These are phyloP conservation scores for Kwoniella newhampshirensis DNA, from an alignment of 768 basidiomycete genomes.

Conservation along the genomic window DNA sequence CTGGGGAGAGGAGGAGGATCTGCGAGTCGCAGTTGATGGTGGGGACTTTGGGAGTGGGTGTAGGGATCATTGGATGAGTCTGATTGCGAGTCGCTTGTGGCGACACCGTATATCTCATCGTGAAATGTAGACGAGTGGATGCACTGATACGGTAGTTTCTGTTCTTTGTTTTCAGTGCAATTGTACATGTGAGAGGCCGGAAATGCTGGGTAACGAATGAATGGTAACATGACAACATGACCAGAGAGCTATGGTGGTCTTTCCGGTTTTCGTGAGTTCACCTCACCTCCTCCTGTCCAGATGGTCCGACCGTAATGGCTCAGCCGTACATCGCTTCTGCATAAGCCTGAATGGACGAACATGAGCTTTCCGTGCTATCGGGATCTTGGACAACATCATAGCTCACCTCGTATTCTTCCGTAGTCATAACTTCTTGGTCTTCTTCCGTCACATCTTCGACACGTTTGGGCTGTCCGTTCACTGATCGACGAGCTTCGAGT, in stretches of 20 bases:
- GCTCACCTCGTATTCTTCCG: slow-evolving; percentile 76
- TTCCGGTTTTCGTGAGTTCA: too few relatives aligned
- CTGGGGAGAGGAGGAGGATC: slow-evolving; percentile 34
- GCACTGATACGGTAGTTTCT: too few relatives aligned
- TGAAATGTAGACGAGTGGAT: too few relatives aligned
- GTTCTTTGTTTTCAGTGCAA: too few relatives aligned
- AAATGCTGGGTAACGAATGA: too few relatives aligned
- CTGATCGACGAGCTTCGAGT: slow-evolving; percentile 44
- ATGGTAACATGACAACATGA: background rate
- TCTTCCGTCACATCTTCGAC: slow-evolving; percentile 86
- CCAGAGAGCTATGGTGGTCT: background rate
- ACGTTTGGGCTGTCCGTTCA: slow-evolving; percentile 70
- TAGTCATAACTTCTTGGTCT: slow-evolving; percentile 87
- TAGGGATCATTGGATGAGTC: slow-evolving; percentile 19
- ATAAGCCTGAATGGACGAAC: slow-evolving; percentile 9
- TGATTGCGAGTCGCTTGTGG: background rate
- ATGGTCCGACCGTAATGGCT: too few relatives aligned
- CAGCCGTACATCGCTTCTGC: slow-evolving; percentile 22
- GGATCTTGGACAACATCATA: background rate
- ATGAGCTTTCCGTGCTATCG: background rate
- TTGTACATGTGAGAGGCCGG: too few relatives aligned
- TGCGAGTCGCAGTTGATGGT: slow-evolving; percentile 28
- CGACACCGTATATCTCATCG: too few relatives aligned
- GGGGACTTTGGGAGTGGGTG: slow-evolving; percentile 22
- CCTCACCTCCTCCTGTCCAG: too few relatives aligned